Conservation (phyloP, 2,329 filamentous ascomycete genomes). For the Exserohilum turcica region DNA sequence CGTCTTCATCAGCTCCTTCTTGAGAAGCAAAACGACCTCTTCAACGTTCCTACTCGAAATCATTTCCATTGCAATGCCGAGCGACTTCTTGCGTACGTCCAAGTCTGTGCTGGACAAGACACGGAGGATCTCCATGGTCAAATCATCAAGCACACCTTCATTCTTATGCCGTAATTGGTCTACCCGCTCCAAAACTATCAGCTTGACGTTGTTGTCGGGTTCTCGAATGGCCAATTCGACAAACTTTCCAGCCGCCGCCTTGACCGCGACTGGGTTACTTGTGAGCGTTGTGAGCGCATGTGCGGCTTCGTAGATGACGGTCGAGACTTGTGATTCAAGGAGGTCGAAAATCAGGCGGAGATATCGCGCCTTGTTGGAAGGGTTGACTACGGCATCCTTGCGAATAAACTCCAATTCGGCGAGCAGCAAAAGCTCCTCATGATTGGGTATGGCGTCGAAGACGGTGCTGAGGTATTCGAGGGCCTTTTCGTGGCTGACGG, state of each 20-base stretch:
- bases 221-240: conserved; percentile 98
- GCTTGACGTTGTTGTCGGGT: conserved; percentile 98
- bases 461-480: conserved; percentile 84
- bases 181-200: conserved; percentile 95
- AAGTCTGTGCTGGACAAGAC: conserved; percentile 95
- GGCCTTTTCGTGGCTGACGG: conserved; percentile 92
- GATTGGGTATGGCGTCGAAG: conserved; percentile 92
- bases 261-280: conserved; percentile 95
- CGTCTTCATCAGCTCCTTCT: conserved; percentile 97
- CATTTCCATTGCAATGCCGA: conserved; percentile 93
- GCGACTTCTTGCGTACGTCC: conserved; percentile 89
- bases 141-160: conserved; percentile 87
- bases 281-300: conserved; percentile 93
- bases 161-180: conserved; percentile 86
- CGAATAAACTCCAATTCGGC: conserved; percentile 97
- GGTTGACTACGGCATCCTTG: conserved; percentile 93
- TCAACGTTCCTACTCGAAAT: conserved; percentile 98
- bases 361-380: conserved; percentile 94
- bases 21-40: conserved; percentile 91
- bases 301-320: conserved; percentile 95
- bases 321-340: conserved; percentile 88
- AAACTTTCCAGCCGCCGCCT: conserved; percentile 93
- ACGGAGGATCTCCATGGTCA: conserved; percentile 95
- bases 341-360: conserved; percentile 94
- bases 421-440: conserved; percentile 90